Evolutionary conservation across 106 monocot genomes (phyloP).

Genomic region (Xerophyta viscosa): DNA sequence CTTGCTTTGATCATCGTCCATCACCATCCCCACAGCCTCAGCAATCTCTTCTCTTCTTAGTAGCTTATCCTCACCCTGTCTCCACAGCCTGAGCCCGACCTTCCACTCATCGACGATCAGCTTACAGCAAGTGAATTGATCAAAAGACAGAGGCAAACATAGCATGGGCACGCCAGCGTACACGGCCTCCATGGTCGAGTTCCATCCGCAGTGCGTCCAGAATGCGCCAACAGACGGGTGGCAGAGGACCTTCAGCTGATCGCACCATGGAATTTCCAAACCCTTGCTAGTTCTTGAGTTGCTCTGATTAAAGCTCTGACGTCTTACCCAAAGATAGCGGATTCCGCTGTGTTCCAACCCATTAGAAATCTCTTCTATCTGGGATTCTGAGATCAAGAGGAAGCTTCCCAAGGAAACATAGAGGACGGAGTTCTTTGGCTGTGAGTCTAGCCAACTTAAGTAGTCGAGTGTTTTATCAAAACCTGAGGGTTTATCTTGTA

Average conservation of each 20-base stretch:
- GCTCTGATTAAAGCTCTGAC: constrained; percentile 15
- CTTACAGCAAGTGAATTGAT: constrained; percentile 17
- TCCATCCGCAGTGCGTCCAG: constrained; percentile 35
- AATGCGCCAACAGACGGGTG: constrained; percentile 37
- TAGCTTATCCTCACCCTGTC: constrained; percentile 5
- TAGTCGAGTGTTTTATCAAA: background rate
- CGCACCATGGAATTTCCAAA: constrained; percentile 46
- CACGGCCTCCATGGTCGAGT: constrained; percentile 31
- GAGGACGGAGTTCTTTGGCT: constrained; percentile 1
- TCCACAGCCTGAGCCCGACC: constrained; percentile 26
- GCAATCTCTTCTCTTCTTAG: constrained; percentile 26
- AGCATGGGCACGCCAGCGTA: constrained; percentile 39
- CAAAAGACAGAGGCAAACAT: constrained; percentile 23
- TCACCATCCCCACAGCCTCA: constrained; percentile 19
- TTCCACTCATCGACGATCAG: constrained; percentile 35
- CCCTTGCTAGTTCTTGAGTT: constrained; percentile 20
- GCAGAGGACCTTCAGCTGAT: constrained; percentile 39
- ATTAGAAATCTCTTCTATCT: constrained; percentile 42
- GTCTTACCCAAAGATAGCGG: constrained; percentile 37
- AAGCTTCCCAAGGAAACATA: constrained; percentile 59
- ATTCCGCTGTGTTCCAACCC: constrained; percentile 22
- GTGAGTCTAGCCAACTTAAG: constrained; percentile 12
- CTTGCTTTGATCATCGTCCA: constrained; percentile 26
- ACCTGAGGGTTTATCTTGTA: background rate
- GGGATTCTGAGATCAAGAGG: constrained; percentile 26